phyloP scores from a whole-genome alignment of 257 asterid genomes.

The Solanum virginianum region DNA sequence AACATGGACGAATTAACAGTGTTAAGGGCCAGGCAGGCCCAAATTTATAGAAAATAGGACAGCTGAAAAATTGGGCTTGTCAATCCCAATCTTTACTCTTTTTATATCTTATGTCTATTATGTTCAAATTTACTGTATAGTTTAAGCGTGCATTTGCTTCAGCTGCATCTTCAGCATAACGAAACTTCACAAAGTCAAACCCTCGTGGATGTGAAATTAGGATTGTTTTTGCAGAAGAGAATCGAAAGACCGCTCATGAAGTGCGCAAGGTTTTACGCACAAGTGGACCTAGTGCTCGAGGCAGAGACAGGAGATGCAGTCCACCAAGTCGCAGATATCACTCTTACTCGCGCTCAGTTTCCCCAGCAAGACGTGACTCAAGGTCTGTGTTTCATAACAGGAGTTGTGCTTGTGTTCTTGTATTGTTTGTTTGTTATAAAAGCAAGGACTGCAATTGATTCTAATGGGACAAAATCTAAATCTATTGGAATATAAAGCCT shows the following conservation, averaged over 20 bases:
- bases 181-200: no score
- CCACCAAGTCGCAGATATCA: constrained; percentile 50
- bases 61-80: no score
- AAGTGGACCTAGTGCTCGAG: constrained; percentile 25
- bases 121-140: no score
- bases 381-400: constrained; percentile 42
- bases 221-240: constrained; percentile 89
- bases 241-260: constrained; percentile 88
- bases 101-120: no score
- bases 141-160: no score
- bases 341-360: constrained; percentile 62
- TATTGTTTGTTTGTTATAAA: background rate
- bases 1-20: no score
- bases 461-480: background rate
- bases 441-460: background rate
- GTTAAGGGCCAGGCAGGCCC: no score
- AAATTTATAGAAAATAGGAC: no score
- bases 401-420: background rate
- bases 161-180: no score
- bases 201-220: constrained; percentile 96
- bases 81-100: no score
- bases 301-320: constrained; percentile 62
- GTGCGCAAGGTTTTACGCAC: constrained; percentile 52
- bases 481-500: background rate
- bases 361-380: constrained; percentile 47